A percentile compares a stretch with the other conserved stretches of the same genome.
Conservation (phyloP, 2,329 filamentous ascomycete genomes). For the Bisporella sp. region DNA sequence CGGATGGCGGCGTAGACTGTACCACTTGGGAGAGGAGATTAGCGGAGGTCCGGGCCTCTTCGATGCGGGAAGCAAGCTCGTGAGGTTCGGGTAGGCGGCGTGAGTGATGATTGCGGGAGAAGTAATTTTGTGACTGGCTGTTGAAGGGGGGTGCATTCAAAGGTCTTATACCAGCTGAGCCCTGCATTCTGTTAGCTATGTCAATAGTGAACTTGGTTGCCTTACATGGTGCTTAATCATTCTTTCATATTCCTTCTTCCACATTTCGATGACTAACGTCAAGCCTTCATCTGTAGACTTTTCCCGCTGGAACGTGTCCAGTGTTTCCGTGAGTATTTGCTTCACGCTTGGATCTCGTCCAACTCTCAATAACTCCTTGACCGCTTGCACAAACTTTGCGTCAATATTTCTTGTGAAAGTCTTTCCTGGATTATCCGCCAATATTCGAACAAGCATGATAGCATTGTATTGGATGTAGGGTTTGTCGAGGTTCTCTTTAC, state of each 20-base stretch:
- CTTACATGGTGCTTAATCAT: conserved; percentile 40
- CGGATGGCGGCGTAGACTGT: conserved; percentile 70
- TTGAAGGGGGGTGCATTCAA: conserved; percentile 8
- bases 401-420: conserved; percentile 91
- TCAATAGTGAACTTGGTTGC: too few species aligned
- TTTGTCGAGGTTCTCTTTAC: conserved; percentile 57
- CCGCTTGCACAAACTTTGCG: conserved; percentile 68
- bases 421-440: conserved; percentile 83
- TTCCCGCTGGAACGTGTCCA: conserved; percentile 70
- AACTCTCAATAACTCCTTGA: conserved; percentile 67
- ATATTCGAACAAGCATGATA: conserved; percentile 89
- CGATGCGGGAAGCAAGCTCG: conserved; percentile 75
- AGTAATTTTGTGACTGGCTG: conserved; percentile 45
- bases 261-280: conserved; percentile 70
- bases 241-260: conserved; percentile 75
- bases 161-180: conserved; percentile 15
- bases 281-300: conserved; percentile 64
- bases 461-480: conserved; percentile 87
- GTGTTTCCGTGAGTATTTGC: conserved; percentile 80
- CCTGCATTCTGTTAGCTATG: conserved; percentile 7
- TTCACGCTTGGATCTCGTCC: conserved; percentile 69
- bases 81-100: conserved; percentile 54
- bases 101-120: conserved; percentile 43
- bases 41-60: conserved; percentile 85
- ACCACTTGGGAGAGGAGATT: conserved; percentile 89